Evolutionary conservation across 495 filamentous ascomycete species (phyloP), one percentile per base, ranked within the genome.

Genomic region (Pyronema omphalodes): DNA sequence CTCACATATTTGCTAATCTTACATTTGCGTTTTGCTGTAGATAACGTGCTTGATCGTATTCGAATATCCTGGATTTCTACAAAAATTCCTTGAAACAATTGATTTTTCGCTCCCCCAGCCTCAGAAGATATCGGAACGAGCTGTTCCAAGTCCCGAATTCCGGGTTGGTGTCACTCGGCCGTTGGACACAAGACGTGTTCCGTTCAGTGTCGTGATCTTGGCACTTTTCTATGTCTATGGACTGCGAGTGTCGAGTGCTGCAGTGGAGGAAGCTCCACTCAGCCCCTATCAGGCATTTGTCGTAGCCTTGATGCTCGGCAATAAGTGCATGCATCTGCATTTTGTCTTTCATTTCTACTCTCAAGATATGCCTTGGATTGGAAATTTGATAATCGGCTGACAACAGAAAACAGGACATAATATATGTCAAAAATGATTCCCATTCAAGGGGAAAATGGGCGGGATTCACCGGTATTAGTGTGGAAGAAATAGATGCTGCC

Each of bases 391-490:
- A n/a, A n/a, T n/a, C n/a, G n/a, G n/a, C n/a, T n/a, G n/a, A n/a
- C n/a, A n/a, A n/a, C n/a, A n/a, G n/a, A n/a, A n/a, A n/a, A n/a
- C n/a, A n/a, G n/a, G n/a, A n/a, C n/a, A n/a, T n/a, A n/a, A 29
- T 57, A 88, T 84, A 94, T 63, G 70, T 99, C 58, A 93, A 99
- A 65, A 93, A 99, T 64, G 96, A 96, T 67, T 96, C 93, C 1
- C 96, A 96, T 69, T 96, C 93, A 51, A 99, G 96, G 72, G 94
- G 95, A 73, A 96, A 93, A 1, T 99, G 93, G 93, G 91, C 93
- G 11, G 93, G 96, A 60, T 93, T 99, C 43, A 95, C 93, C 18
- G 82, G 86, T n/a, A 94, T 99, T 55, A 82, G 84, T 3, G 93
- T 96, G 9, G 79, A 79, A 51, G 93, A 99, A 68, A 93, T 99